A percentile compares a stretch with the other conserved stretches of the same genome.
Conservation (phyloP, 441 rosid genomes). For the Jatropha multifida region DNA sequence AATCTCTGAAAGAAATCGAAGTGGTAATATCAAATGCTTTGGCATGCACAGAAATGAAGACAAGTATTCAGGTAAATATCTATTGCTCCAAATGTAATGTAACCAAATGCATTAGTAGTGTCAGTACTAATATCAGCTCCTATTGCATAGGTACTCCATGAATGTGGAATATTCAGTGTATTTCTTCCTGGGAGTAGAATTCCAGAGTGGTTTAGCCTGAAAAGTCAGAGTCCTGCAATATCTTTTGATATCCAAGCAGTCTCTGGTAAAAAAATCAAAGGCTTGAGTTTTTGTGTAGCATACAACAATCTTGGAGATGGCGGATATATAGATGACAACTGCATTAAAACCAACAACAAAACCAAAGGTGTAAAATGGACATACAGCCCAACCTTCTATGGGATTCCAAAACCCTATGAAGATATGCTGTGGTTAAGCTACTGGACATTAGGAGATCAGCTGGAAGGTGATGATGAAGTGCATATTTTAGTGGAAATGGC, state of each 20-base stretch:
- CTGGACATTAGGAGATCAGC: constrained; percentile 23
- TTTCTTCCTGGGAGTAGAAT: constrained; percentile 24
- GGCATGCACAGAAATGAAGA: constrained; percentile 16
- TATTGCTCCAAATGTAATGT: too few species aligned
- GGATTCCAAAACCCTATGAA: constrained; percentile 9
- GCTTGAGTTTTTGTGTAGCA: constrained; percentile 17
- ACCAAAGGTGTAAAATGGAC: constrained; percentile 18
- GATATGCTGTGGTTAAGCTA: constrained; percentile 28
- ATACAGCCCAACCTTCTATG: constrained; percentile 22
- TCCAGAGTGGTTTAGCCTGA: constrained; percentile 23
- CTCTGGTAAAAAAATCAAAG: constrained; percentile 10
- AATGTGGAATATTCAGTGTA: constrained; percentile 24
- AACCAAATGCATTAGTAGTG: too few species aligned
- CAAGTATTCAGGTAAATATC: constrained; percentile 11
- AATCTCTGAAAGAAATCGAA: constrained; percentile 12
- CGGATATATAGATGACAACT: background rate
- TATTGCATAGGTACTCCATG: constrained; percentile 10
- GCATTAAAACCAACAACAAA: constrained; percentile 4
- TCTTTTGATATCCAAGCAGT: constrained; percentile 9
- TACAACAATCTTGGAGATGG: constrained; percentile 11
- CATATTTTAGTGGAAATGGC: constrained; percentile 9
- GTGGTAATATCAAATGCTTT: constrained; percentile 24
- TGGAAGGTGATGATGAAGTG: constrained; percentile 21
- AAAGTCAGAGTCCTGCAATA: constrained; percentile 6
- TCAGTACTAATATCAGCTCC: background rate